A percentile compares a stretch with the other conserved stretches of the same genome.
phyloP scores from a whole-genome alignment of 495 filamentous ascomycete genomes.

The Daldinia bambusicola region DNA sequence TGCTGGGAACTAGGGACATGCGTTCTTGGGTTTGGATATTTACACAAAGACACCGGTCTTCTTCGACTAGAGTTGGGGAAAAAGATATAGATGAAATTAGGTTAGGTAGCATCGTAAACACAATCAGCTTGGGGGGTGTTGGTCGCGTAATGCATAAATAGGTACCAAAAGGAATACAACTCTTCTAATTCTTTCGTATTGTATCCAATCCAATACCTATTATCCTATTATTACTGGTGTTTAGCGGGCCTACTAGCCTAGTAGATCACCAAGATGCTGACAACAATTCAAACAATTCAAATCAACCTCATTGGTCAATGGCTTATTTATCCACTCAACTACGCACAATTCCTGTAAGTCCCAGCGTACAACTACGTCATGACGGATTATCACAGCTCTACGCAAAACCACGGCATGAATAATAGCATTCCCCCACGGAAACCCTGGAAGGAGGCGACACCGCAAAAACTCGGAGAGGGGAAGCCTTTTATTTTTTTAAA shows the following conservation, averaged over 20 bases:
- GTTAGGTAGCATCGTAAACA: background rate
- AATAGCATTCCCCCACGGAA: background rate
- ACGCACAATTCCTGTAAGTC: conserved; percentile 22
- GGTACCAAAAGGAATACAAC: background rate
- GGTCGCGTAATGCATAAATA: background rate
- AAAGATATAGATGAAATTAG: background rate
- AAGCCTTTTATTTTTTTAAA: too few species aligned
- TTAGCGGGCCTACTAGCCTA: conserved; percentile 2
- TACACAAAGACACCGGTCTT: background rate
- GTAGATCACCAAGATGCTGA: background rate
- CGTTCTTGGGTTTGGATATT: background rate
- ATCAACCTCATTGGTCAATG: conserved; percentile 35
- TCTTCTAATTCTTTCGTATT: background rate
- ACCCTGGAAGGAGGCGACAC: background rate
- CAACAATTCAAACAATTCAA: conserved; percentile 3
- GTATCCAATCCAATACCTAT: too few species aligned
- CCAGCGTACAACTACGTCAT: conserved; percentile 36
- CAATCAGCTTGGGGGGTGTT: background rate
- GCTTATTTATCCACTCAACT: background rate
- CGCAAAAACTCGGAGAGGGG: background rate
- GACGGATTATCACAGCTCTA: background rate
- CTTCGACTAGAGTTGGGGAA: background rate
- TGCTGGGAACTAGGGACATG: background rate
- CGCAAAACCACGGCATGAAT: background rate
- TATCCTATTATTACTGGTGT: too few species aligned